Evolutionary conservation across 2,329 filamentous ascomycete genomes (phyloP).

Genomic region (Neoarthrinium moseri): DNA sequence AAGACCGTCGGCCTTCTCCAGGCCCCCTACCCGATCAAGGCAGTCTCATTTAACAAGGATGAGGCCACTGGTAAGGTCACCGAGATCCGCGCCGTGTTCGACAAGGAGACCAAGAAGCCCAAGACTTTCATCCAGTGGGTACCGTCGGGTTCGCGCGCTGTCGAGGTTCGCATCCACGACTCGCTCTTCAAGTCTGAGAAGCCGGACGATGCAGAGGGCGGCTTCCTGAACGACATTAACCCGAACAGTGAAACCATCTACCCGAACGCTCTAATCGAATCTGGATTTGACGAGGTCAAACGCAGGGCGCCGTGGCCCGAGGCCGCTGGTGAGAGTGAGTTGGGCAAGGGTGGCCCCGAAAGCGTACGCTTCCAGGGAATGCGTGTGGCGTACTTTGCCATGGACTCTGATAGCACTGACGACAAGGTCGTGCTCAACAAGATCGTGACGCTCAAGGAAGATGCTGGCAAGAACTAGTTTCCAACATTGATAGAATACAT

Average conservation of each 20-base stretch:
- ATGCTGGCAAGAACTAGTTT: slow-evolving; percentile 65
- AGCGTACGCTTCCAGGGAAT: slow-evolving; percentile 88
- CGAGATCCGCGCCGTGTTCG: slow-evolving; percentile 65
- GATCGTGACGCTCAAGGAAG: slow-evolving; percentile 90
- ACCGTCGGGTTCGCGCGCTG: slow-evolving; percentile 63
- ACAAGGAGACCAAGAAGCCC: slow-evolving; percentile 69
- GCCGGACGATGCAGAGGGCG: slow-evolving; percentile 73
- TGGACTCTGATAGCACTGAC: slow-evolving; percentile 76
- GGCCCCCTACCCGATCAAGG: slow-evolving; percentile 67
- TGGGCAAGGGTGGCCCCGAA: slow-evolving; percentile 63
- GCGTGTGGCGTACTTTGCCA: slow-evolving; percentile 79
- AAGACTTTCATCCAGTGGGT: slow-evolving; percentile 95
- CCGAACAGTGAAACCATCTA: slow-evolving; percentile 81
- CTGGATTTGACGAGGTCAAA: slow-evolving; percentile 76
- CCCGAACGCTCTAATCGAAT: slow-evolving; percentile 75
- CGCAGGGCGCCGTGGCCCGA: slow-evolving; percentile 78
- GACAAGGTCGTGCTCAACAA: slow-evolving; percentile 86
- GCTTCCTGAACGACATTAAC: slow-evolving; percentile 83
- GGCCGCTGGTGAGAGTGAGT: slow-evolving; percentile 67
- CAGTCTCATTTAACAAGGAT: slow-evolving; percentile 67
- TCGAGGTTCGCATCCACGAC: slow-evolving; percentile 78
- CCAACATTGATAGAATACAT: no score
- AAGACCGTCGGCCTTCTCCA: slow-evolving; percentile 74
- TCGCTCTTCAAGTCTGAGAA: slow-evolving; percentile 84
- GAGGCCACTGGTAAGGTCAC: slow-evolving; percentile 59